Conservation (phyloP, 441 rosid genomes). For the Erodium chrysanthum region DNA sequence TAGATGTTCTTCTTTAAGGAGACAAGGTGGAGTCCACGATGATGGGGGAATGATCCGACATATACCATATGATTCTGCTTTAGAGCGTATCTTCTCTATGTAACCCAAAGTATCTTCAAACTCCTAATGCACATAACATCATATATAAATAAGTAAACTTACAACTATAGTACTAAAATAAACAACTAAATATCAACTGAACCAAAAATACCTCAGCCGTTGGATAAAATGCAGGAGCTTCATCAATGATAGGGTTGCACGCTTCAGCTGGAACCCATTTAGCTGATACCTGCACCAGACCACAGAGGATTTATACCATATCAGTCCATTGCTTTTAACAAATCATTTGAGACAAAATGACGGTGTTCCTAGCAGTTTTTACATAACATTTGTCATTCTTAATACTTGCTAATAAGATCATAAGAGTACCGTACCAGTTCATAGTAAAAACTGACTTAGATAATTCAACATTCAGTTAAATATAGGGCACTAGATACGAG, state of each 20-base stretch:
- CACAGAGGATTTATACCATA: not conserved
- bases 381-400: not conserved
- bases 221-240: constrained; percentile 88
- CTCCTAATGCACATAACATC: constrained; percentile 39
- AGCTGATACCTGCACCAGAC: constrained; percentile 48
- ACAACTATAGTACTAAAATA: not conserved
- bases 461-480: no score
- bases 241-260: constrained; percentile 61
- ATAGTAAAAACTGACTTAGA: not conserved
- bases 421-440: no score
- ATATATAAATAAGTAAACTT: not conserved
- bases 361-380: not conserved
- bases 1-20: constrained; percentile 52
- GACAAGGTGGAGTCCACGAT: constrained; percentile 96
- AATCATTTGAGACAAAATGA: not conserved
- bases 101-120: constrained; percentile 85
- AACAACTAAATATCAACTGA: not conserved
- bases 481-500: not conserved
- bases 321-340: not conserved
- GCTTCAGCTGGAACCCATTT: constrained; percentile 76
- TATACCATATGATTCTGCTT: constrained; percentile 90
- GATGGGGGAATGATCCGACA: constrained; percentile 97
- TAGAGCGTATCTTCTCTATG: constrained; percentile 65
- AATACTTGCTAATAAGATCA: not conserved
- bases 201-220: constrained; percentile 78